Base-by-base conservation (phyloP, 2,329 filamentous ascomycete genomes). In the Cercospora sojina region DNA sequence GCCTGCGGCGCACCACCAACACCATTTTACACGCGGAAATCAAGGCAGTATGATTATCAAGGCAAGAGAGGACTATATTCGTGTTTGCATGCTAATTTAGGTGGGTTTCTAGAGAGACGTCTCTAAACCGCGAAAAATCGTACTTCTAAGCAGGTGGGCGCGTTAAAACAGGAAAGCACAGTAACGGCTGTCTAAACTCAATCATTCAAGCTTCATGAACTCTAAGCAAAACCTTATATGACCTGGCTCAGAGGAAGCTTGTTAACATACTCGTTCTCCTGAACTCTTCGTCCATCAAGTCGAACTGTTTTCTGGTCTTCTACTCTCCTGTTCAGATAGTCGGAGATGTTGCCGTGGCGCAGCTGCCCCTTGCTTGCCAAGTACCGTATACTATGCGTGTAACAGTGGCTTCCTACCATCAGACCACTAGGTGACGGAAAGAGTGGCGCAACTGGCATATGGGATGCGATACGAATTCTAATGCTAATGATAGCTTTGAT, bases 181-280 rank as follows among this genome's bases (percentile, higher is more conserved):
- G n/a, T n/a, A 57, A 29, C 53, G 53, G 53, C 53, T 57, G 53
- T 57, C 35, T n/a, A 57, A 32, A 35, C 31, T 35, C 53, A 32
- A 57, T 57, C 53, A 57, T 35, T 57, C 53, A 57, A 57, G 53
- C 53, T 57, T 57, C 53, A 57, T 12, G 27, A 57, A 57, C 53
- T 57, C 53, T 57, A 57, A 57, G 53, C 53, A 32, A 29, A 57
- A 57, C 25, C 53, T 57, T 57, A 57, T 57, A 23, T 53, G 23
- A 25, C 47, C 47, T 53, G 47, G 47, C 20, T 8, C 20, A 53
- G n/a, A 53, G 29, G 23, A 53, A 41, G 35, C 35, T 41, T 41
- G 3, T 41, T 16, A 41, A 53, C 23, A 16, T 53, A 23, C 7
- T 53, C 1, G 47, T 25, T 53, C 9, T 53, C 47, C 5, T 41